These are phyloP conservation scores for Lipomyces mesembrius DNA, from an alignment of 805 yeast species.

Conservation along the genomic window DNA sequence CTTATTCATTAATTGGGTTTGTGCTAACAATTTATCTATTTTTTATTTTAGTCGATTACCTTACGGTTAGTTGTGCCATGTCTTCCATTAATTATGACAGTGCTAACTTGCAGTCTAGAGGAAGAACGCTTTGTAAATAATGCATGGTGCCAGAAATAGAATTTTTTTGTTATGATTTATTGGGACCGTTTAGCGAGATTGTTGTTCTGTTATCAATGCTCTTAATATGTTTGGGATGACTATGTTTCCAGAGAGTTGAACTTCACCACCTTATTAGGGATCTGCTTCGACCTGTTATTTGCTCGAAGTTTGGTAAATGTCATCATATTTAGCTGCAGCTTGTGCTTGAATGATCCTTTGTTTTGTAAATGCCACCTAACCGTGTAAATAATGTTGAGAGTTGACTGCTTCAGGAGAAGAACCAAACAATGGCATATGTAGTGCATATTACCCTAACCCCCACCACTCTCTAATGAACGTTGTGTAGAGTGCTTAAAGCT, in stretches of 20 bases:
- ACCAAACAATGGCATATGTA: too few relatives aligned
- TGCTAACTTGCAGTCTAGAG: constrained; percentile 3
- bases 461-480: too few relatives aligned
- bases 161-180: not conserved
- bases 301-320: not conserved
- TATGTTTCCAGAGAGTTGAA: constrained; percentile 9
- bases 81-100: not conserved
- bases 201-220: not conserved
- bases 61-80: constrained; percentile 18
- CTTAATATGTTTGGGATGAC: not conserved
- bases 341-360: not conserved
- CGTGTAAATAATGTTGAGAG: not conserved
- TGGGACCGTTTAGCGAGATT: not conserved
- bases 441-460: too few relatives aligned
- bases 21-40: not conserved
- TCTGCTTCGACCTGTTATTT: not conserved
- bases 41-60: constrained; percentile 15
- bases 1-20: not conserved
- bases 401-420: too few relatives aligned
- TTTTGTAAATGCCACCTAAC: not conserved
- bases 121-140: constrained; percentile 19
- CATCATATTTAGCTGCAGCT: not conserved
- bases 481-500: not conserved
- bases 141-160: not conserved
- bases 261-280: constrained; percentile 6